Evolutionary conservation across 2,329 filamentous ascomycete species (phyloP).

Genomic region (Eurotiales sp.): DNA sequence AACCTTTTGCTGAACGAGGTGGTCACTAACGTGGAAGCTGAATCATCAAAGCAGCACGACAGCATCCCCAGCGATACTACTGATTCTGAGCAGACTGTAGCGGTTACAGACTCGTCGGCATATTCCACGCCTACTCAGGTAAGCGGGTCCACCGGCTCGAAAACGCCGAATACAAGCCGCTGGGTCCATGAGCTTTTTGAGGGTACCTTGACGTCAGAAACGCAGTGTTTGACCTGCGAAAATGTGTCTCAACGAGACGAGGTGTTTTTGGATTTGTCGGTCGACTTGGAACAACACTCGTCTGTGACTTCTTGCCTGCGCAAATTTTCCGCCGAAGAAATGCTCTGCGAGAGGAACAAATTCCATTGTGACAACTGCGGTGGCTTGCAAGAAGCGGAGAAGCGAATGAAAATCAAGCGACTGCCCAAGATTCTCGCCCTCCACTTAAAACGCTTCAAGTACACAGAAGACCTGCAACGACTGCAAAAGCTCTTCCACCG

Average conservation of each 20-base stretch:
- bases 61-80: slow-evolving; percentile 49
- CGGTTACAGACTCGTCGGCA: slow-evolving; percentile 33
- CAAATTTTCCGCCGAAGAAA: slow-evolving; percentile 97
- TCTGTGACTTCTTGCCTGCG: slow-evolving; percentile 93
- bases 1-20: slow-evolving; percentile 94
- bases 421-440: slow-evolving; percentile 86
- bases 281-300: slow-evolving; percentile 90
- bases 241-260: slow-evolving; percentile 93
- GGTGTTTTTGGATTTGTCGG: slow-evolving; percentile 91
- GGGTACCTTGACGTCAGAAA: slow-evolving; percentile 90
- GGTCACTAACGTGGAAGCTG: slow-evolving; percentile 88
- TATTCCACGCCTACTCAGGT: slow-evolving; percentile 20
- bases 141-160: slow-evolving; percentile 33
- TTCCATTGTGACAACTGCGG: slow-evolving; percentile 98
- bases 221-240: slow-evolving; percentile 92
- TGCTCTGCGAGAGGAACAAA: slow-evolving; percentile 97
- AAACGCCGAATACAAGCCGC: slow-evolving; percentile 64
- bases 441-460: slow-evolving; percentile 96
- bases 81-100: slow-evolving; percentile 47
- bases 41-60: slow-evolving; percentile 49
- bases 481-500: slow-evolving; percentile 95
- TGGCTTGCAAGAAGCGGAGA: slow-evolving; percentile 94
- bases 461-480: slow-evolving; percentile 89
- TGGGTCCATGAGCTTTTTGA: slow-evolving; percentile 99
- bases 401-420: slow-evolving; percentile 98